These are phyloP conservation scores for Ophiostoma australiae DNA, from an alignment of 2,329 filamentous ascomycete species.

Conservation along the genomic window DNA sequence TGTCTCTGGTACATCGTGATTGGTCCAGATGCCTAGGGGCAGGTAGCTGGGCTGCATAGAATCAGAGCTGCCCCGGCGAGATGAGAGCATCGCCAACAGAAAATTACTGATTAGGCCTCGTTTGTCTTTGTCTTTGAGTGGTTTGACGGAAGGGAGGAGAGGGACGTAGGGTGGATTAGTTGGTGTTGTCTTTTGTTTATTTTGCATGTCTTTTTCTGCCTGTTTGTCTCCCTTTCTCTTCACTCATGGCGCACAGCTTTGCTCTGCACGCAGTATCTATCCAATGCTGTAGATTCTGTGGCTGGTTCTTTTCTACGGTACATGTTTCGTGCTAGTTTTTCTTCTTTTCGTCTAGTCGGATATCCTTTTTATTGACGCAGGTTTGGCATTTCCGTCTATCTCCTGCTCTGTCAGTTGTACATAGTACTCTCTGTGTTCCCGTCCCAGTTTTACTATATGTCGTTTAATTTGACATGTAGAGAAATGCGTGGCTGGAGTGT, in stretches of 20 bases:
- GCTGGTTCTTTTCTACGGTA: background rate
- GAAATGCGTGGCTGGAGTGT: background rate
- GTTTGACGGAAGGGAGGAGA: too few relatives aligned
- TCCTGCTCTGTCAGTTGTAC: background rate
- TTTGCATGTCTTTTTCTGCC: too few relatives aligned
- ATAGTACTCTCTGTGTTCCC: background rate
- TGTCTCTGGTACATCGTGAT: constrained; percentile 1
- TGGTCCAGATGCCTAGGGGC: background rate
- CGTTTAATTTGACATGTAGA: background rate
- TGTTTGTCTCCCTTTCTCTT: too few relatives aligned
- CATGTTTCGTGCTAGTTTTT: background rate
- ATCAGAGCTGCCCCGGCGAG: background rate
- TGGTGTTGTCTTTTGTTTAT: background rate
- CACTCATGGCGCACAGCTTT: background rate
- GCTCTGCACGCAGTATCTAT: background rate
- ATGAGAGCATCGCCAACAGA: background rate
- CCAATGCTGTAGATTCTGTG: background rate
- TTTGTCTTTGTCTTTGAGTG: background rate
- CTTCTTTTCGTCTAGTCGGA: background rate
- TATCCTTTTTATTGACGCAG: background rate
- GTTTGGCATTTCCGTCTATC: background rate
- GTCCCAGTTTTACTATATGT: background rate
- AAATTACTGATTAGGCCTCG: background rate
- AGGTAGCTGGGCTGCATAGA: background rate
- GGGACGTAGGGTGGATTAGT: background rate